These are phyloP conservation scores for Bisporella sp. DNA, from an alignment of 2,329 filamentous ascomycete species.

Conservation along the genomic window DNA sequence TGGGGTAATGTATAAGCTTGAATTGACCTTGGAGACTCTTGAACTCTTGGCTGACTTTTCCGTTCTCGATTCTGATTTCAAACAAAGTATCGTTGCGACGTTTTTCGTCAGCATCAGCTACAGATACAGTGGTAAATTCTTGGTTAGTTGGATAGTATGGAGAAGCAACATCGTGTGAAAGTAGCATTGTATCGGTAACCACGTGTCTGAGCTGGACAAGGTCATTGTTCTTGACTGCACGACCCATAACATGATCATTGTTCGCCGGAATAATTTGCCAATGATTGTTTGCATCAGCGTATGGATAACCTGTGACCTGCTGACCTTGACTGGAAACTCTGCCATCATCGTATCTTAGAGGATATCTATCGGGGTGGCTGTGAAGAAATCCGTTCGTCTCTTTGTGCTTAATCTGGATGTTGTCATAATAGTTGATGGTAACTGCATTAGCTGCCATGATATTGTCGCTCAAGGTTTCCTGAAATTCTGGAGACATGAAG, in stretches of 20 bases:
- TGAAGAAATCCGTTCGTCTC: conserved; percentile 96
- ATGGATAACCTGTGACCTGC: conserved; percentile 96
- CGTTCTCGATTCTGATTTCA: conserved; percentile 82
- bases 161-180: conserved; percentile 95
- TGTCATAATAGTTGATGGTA: conserved; percentile 84
- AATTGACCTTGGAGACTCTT: conserved; percentile 89
- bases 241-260: conserved; percentile 50
- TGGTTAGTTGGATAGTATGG: conserved; percentile 97
- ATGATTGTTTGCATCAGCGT: conserved; percentile 97
- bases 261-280: conserved; percentile 83
- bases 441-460: conserved; percentile 82
- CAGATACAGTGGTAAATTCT: conserved; percentile 81
- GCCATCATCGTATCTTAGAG: conserved; percentile 92
- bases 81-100: conserved; percentile 88
- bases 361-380: conserved; percentile 84
- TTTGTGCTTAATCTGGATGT: conserved; percentile 85
- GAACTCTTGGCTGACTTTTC: conserved; percentile 75
- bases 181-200: conserved; percentile 75
- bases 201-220: conserved; percentile 80
- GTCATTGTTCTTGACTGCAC: conserved; percentile 74
- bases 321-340: conserved; percentile 96
- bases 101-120: conserved; percentile 64
- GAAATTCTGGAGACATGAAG: conserved; percentile 98
- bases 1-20: conserved; percentile 90
- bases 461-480: conserved; percentile 94